These are phyloP conservation scores for Magnaporthiopsis rhizophila DNA, from an alignment of 2,329 filamentous ascomycete species.

Conservation along the genomic window DNA sequence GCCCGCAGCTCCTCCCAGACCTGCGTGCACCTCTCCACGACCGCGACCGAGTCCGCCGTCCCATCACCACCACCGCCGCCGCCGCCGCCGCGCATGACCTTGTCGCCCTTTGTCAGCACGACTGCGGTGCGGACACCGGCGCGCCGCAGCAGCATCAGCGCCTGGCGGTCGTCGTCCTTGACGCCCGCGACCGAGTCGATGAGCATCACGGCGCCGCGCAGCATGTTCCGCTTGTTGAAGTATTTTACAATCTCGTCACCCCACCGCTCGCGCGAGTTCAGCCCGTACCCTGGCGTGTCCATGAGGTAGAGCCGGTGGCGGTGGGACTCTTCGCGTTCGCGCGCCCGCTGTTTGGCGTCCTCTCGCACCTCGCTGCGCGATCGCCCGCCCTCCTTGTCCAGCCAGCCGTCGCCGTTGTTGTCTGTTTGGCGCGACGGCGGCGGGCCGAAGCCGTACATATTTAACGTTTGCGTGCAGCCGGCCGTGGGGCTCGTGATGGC, in stretches of 20 bases:
- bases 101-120: constrained; percentile 51
- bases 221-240: constrained; percentile 34
- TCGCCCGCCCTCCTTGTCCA: constrained; percentile 13
- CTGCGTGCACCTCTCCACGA: constrained; percentile 17
- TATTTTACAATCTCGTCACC: constrained; percentile 45
- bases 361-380: constrained; percentile 17
- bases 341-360: constrained; percentile 13
- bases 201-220: constrained; percentile 45
- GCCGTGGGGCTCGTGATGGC: constrained; percentile 43
- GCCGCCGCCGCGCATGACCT: constrained; percentile 21
- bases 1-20: constrained; percentile 23
- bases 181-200: constrained; percentile 45
- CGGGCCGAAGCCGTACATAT: constrained; percentile 47
- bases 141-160: constrained; percentile 38
- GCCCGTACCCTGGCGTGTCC: constrained; percentile 30
- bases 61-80: background rate
- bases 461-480: constrained; percentile 47
- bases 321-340: background rate
- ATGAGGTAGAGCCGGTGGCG: constrained; percentile 26
- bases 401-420: constrained; percentile 15
- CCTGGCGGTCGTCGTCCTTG: constrained; percentile 37
- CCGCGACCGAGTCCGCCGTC: constrained; percentile 7
- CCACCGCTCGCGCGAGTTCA: constrained; percentile 35
- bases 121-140: constrained; percentile 37
- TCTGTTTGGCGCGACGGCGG: constrained; percentile 20